Evolutionary conservation across 306 rosid genomes (phyloP).

Genomic region (Dryas alaskensis): DNA sequence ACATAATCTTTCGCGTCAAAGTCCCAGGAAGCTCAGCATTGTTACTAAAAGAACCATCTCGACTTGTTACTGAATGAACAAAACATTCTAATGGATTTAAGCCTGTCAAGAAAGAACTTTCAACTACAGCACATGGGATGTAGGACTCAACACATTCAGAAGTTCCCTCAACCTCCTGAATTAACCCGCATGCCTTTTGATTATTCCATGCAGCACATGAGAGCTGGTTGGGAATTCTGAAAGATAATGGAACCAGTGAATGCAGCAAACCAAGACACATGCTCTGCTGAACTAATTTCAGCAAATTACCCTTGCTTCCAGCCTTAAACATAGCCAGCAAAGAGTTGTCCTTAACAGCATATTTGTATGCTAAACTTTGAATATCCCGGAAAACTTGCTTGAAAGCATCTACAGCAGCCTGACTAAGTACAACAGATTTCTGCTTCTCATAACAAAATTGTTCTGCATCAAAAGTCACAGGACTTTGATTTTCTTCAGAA

Average conservation of each 20-base stretch:
- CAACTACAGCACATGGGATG: constrained; percentile 81
- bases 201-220: constrained; percentile 83
- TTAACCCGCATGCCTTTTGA: constrained; percentile 42
- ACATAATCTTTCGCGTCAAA: constrained; percentile 73
- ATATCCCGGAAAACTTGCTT: constrained; percentile 70
- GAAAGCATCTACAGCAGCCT: constrained; percentile 82
- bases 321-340: constrained; percentile 80
- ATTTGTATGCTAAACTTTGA: constrained; percentile 63
- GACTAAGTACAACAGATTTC: constrained; percentile 65
- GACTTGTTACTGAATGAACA: constrained; percentile 86
- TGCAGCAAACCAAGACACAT: constrained; percentile 96
- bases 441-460: constrained; percentile 62
- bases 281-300: constrained; percentile 78
- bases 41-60: constrained; percentile 86
- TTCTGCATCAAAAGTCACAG: constrained; percentile 40
- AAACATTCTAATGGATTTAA: constrained; percentile 90
- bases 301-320: constrained; percentile 94
- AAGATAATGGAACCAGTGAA: constrained; percentile 77
- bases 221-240: constrained; percentile 63
- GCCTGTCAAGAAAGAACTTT: constrained; percentile 76
- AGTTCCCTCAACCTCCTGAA: constrained; percentile 35
- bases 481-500: constrained; percentile 38
- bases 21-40: constrained; percentile 98
- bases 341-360: constrained; percentile 55
- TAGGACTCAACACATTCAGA: constrained; percentile 46